Conservation (phyloP, 2,329 filamentous ascomycete species). For the Curvularia lunata region DNA sequence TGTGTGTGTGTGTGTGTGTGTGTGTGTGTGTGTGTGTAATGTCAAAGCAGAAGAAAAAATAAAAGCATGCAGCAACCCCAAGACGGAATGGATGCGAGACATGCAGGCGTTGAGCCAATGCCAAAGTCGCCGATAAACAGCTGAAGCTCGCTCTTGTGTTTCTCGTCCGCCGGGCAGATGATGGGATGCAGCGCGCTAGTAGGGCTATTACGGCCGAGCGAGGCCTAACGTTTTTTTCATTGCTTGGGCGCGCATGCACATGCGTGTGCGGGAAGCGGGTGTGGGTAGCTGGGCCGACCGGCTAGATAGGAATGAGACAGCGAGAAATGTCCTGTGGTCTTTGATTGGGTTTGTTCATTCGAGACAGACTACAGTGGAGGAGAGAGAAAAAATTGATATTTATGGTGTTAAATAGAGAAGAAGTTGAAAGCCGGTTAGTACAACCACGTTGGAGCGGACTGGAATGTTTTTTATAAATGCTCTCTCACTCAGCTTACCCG, state of each 20-base stretch:
- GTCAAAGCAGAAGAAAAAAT: not conserved
- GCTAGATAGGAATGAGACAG: not conserved
- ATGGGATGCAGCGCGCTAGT: slow-evolving; percentile 8
- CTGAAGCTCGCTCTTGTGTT: slow-evolving; percentile 10
- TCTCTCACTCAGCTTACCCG: not conserved
- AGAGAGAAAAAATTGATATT: no score
- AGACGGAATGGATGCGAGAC: slow-evolving; percentile 2
- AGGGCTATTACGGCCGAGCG: slow-evolving; percentile 21
- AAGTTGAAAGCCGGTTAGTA: no score
- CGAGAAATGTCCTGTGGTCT: no score
- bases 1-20: no score
- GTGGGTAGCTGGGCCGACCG: no score
- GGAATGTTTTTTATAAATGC: not conserved
- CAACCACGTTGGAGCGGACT: not conserved
- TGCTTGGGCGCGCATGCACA: not conserved
- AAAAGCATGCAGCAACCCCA: slow-evolving; percentile 4
- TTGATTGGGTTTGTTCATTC: no score
- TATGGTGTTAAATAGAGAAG: no score
- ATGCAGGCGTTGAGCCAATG: not conserved
- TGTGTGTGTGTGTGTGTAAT: no score
- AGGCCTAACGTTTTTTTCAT: slow-evolving; percentile 12
- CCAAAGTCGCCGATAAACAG: slow-evolving; percentile 17
- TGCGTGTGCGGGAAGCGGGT: no score
- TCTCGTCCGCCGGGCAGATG: slow-evolving; percentile 6
- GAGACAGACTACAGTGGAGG: no score